Base-by-base conservation (phyloP, 2,329 filamentous ascomycete genomes). In the Trichoderma simmonsii region DNA sequence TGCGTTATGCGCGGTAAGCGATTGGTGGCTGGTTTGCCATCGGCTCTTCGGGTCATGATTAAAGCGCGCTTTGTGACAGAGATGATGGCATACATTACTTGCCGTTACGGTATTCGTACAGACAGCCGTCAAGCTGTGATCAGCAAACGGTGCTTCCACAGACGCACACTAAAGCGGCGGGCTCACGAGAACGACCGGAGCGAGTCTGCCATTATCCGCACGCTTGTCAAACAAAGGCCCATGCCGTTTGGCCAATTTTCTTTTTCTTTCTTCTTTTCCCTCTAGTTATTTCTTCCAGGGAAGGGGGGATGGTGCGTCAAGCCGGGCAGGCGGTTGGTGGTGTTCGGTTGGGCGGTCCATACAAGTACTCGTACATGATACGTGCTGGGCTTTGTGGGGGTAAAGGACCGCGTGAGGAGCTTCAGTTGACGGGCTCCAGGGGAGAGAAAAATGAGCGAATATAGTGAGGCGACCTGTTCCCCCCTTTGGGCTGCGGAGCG, bases 261-360 rank as follows among this genome's bases (percentile, higher is more conserved):
- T 59, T 68, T 43, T 28, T 39, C 30, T 15, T 15, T 26, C 30
- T 14, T 56, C 18, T 24, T 51, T 54, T 28, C 8, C 15, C 14
- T 28, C 7, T 54, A 18, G 18, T 43, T 43, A 43, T 60, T 57
- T 60, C 36, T 61, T 59, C 21, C 34, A 30, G 34, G 54, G n/a
- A 15, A 36, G 28, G 28, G 15, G n/a, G n/a, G 36, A 69, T 51
- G 36, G 66, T 61, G 66, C 34, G 56, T 24, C 43, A 56, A 70
- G 70, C 61, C 21, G 62, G 64, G 36, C 63, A 61, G 43, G 63
- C 70, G 70, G 70, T 72, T 72, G 70, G 70, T 72, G 70, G 70
- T 72, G 57, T 62, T 72, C n/a, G 62, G 70, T 72, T 72, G 63
- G 70, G 63, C 57, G 63, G 57, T 72, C 26, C 62, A 63, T 21